Evolutionary conservation across 2,329 filamentous ascomycete genomes (phyloP), one percentile per base, ranked within the genome.

Genomic region (Acarospora socialis): DNA sequence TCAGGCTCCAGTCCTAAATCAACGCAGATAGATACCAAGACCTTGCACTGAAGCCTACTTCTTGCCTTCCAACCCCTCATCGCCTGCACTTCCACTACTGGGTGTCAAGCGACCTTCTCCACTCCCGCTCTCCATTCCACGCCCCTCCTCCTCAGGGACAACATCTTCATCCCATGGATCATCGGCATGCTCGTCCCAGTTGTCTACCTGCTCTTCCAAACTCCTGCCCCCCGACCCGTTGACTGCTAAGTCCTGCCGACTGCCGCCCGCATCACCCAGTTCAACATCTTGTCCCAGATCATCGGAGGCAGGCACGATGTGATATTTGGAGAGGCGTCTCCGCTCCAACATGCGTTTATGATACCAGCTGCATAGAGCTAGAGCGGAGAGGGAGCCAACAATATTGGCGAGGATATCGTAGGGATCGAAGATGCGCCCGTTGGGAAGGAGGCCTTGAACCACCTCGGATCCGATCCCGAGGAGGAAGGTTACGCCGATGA

Each of bases 311-410:
- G 54, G 53, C 18, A 79, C 70, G 4, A 92, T 68, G 5, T 70
- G 66, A 32, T 70, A 67, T 49, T 80, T 80, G 34, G 72, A 73
- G 48, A 73, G 64, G 38, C 86, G 70, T 52, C 80, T 81, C 40
- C 90, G 70, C 55, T 95, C 87, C 22, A 95, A 63, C 84, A 95
- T 95, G 37, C 90, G 77, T 50, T 81, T 79, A 58, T 98, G 90
- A 53, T 98, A 98, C 80, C 81, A 87, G 35, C 74, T 77, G 52
- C 81, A 92, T 13, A 92, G 53, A 0, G 66, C 76, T 13, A 94
- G 52, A 0, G 72, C 84, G 1, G 65, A 60, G 9, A 80, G 56
- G 41, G 80, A 87, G 24, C 90, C 90, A 23, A 81, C 60, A 1
- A 93, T 57, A 53, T 98, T 98, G 49, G 86, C 84, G 32, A 83